Evolutionary conservation across 352 stramenopile genomes (phyloP).

Genomic region (Globisporangium polare): DNA sequence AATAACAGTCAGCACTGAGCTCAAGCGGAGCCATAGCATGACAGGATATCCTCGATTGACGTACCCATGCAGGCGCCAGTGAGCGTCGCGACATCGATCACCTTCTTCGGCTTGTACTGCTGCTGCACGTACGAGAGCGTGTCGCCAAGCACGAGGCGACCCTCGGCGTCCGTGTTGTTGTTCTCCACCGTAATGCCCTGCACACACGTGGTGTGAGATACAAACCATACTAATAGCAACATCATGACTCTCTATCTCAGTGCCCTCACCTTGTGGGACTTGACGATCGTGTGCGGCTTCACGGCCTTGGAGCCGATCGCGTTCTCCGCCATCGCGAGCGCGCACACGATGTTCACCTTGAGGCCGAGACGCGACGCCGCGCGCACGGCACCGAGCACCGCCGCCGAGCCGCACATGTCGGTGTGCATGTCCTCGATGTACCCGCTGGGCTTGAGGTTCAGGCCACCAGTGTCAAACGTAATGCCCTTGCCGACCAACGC

Average conservation of each 20-base stretch:
- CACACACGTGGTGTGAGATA: background rate
- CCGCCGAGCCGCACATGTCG: conserved; percentile 89
- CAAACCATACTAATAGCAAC: background rate
- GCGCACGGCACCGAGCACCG: conserved; percentile 78
- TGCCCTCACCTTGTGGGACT: conserved; percentile 64
- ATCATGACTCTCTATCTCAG: background rate
- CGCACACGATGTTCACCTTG: conserved; percentile 80
- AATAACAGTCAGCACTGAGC: background rate
- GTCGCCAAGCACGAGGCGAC: conserved; percentile 88
- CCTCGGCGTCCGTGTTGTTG: conserved; percentile 92
- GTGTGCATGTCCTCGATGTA: conserved; percentile 92
- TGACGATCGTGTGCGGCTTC: conserved; percentile 86
- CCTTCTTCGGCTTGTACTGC: conserved; percentile 85
- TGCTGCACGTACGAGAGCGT: conserved; percentile 87
- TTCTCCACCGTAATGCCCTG: conserved; percentile 88
- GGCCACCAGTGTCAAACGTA: conserved; percentile 93
- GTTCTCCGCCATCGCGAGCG: conserved; percentile 78
- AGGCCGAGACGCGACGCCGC: conserved; percentile 63
- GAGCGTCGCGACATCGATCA: conserved; percentile 94
- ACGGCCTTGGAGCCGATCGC: conserved; percentile 84
- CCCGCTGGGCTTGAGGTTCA: conserved; percentile 93
- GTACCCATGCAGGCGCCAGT: conserved; percentile 86
- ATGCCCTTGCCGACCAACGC: conserved; percentile 93
- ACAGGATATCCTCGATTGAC: background rate
- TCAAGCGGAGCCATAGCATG: too few species aligned